Evolutionary conservation across 306 rosid species (phyloP), one percentile per base, ranked within the genome.

Genomic region (Sophora flavescens): DNA sequence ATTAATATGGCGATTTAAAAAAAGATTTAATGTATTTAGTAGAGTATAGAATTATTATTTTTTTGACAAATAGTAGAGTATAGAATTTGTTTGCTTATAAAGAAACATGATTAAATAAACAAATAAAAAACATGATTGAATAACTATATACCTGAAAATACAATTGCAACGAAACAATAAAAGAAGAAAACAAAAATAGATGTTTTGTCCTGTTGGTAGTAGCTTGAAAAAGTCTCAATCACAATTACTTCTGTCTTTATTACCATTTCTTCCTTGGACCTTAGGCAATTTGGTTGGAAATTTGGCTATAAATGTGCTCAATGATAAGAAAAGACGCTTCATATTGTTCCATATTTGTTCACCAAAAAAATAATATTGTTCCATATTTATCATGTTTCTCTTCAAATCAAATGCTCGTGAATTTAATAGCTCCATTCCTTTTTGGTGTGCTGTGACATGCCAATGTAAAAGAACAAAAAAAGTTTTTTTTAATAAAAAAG

Each of bases 281-380:
- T 18, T 64, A 73, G 50, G 17, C 58, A 48, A 58, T 38, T 48
- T 3, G 35, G 70, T 47, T 80, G 67, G 60, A 9, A 74, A 47
- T 59, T 18, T 66, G 44, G 48, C 52, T 12, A 56, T 54, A 65
- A 74, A 58, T 67, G 79, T 30, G 63, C 3, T 80, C 16, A 18
- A 6, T 56, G 52, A 8, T 18, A 26, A 56, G 28, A 80, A 57
- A 52, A 52, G 59, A 62, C 41, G 38, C 28, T 61, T 78, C 75
- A 22, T 22, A 22, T 22, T 22, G 22, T 22, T 22, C 22, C 22
- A 22, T 22, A 22, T 22, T 0, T 22, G n/a, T n/a, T n/a, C n/a
- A n/a, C n/a, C n/a, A n/a, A n/a, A n/a, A n/a, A n/a, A n/a, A n/a
- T n/a, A n/a, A 22, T 22, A 22, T 22, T 22, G 22, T 22, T 22